Evolutionary conservation across 768 basidiomycete species (phyloP).

Genomic region (Omphalotus guepiniiformis): DNA sequence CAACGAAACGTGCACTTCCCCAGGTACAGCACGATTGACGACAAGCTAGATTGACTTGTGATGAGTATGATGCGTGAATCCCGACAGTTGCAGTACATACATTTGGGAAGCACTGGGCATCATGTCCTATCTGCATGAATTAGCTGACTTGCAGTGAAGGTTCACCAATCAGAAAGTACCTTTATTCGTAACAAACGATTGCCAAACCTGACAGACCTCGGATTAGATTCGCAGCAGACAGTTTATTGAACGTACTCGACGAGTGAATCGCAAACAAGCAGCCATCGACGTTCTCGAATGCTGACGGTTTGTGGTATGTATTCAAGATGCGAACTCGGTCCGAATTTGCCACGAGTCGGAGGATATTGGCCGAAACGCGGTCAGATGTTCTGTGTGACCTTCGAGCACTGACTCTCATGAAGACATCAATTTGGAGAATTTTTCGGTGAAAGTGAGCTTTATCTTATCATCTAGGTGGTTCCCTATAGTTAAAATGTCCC

Average conservation of each 20-base stretch:
- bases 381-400: too few species aligned
- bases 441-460: too few species aligned
- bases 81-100: constrained; percentile 1
- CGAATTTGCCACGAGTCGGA: too few species aligned
- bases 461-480: too few species aligned
- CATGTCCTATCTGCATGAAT: constrained; percentile 8
- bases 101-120: constrained; percentile 9
- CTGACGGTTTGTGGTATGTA: too few species aligned
- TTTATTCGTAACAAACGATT: constrained; percentile 6
- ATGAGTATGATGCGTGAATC: neutral
- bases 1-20: constrained; percentile 63
- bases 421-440: too few species aligned
- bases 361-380: too few species aligned
- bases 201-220: constrained; percentile 4
- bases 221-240: neutral
- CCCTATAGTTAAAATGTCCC: too few species aligned
- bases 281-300: constrained; percentile 6
- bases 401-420: too few species aligned
- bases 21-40: constrained; percentile 65
- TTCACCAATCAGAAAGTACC: neutral
- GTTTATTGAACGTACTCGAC: neutral
- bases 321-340: too few species aligned
- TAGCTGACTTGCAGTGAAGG: neutral
- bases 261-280: constrained; percentile 9
- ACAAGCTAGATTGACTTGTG: constrained; percentile 54